Conservation (phyloP, 225 moss, liverwort and hornwort species). For the Anthoceros angustus region DNA sequence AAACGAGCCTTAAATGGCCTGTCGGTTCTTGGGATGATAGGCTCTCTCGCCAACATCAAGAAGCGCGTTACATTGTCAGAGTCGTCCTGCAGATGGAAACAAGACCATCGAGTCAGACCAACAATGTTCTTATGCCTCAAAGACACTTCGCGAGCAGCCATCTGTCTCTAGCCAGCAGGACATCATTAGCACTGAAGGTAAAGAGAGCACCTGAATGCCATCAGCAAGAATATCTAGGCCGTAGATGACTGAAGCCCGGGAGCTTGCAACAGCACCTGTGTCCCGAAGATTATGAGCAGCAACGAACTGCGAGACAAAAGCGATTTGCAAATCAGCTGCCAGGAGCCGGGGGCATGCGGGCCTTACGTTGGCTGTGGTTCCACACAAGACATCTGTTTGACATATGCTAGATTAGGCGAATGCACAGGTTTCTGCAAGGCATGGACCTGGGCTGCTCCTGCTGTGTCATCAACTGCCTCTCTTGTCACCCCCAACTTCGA, state of each 20-base stretch:
- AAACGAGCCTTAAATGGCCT: slow-evolving; percentile 62
- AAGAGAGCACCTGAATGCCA: slow-evolving; percentile 56
- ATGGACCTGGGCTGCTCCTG: slow-evolving; percentile 73
- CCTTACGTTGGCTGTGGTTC: too few species aligned
- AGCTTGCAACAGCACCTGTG: slow-evolving; percentile 86
- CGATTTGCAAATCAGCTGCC: not conserved
- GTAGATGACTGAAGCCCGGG: slow-evolving; percentile 87
- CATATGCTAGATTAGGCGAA: too few species aligned
- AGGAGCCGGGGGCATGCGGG: too few species aligned
- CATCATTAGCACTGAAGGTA: too few species aligned
- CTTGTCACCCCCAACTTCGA: slow-evolving; percentile 69
- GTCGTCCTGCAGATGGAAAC: slow-evolving; percentile 44
- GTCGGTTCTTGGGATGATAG: slow-evolving; percentile 76
- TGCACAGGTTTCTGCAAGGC: too few species aligned
- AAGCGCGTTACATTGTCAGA: slow-evolving; percentile 87
- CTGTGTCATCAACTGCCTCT: slow-evolving; percentile 95
- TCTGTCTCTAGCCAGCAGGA: too few species aligned
- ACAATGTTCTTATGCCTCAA: too few species aligned
- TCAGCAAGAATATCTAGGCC: slow-evolving; percentile 74
- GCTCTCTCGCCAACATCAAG: slow-evolving; percentile 88
- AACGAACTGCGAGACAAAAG: slow-evolving; percentile 37
- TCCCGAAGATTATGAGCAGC: slow-evolving; percentile 62
- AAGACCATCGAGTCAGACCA: not conserved
- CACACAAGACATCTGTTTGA: too few species aligned
- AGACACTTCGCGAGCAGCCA: too few species aligned